phyloP scores from a whole-genome alignment of 345 rosid genomes.

The Eucalyptus paniculata region DNA sequence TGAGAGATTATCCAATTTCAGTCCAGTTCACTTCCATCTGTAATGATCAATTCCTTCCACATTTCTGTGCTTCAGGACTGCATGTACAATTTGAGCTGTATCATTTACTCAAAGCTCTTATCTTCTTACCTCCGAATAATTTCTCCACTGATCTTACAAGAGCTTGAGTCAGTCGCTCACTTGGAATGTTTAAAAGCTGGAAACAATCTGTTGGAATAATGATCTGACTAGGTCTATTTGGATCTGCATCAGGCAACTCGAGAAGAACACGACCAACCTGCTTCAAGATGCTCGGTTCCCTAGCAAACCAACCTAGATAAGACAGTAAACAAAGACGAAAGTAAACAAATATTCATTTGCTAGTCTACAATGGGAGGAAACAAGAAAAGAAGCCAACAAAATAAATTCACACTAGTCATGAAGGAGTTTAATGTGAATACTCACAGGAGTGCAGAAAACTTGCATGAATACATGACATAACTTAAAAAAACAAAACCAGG shows the following conservation, averaged over 20 bases:
- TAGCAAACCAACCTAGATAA: slow-evolving; percentile 79
- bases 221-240: slow-evolving; percentile 25
- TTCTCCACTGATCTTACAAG: slow-evolving; percentile 45
- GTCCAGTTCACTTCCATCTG: not conserved
- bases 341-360: not conserved
- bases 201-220: slow-evolving; percentile 71
- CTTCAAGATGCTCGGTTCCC: slow-evolving; percentile 52
- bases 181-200: slow-evolving; percentile 48
- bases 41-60: not conserved
- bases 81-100: slow-evolving; percentile 16
- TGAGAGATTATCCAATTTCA: not conserved
- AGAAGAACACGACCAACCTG: slow-evolving; percentile 57
- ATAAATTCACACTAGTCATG: not conserved
- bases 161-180: slow-evolving; percentile 24
- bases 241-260: slow-evolving; percentile 16
- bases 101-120: not conserved
- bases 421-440: not conserved
- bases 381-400: not conserved
- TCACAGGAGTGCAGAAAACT: not conserved
- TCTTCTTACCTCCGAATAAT: slow-evolving; percentile 57
- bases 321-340: not conserved
- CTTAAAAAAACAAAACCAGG: not conserved
- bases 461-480: not conserved
- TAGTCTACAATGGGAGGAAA: not conserved
- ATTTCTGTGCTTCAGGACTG: not conserved